A percentile compares a stretch with the other conserved stretches of the same genome.
phyloP scores from a whole-genome alignment of 2,329 filamentous ascomycete species.

The Beauveria medogensis region DNA sequence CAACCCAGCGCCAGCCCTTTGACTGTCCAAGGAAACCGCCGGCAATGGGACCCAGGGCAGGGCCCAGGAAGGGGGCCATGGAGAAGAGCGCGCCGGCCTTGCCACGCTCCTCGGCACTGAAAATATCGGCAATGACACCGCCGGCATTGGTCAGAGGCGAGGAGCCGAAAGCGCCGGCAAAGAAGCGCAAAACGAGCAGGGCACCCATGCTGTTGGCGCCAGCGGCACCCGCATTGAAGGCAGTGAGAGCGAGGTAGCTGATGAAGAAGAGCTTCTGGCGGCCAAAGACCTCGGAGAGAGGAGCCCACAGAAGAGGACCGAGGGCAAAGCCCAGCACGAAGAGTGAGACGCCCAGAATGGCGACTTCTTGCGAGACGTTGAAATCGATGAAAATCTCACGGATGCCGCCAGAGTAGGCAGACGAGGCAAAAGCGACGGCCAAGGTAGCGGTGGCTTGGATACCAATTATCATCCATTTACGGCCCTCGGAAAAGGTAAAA shows the following conservation, averaged over 20 bases:
- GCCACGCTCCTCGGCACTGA: constrained; percentile 44
- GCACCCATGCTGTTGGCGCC: constrained; percentile 49
- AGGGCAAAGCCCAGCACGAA: constrained; percentile 56
- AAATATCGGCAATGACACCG: constrained; percentile 58
- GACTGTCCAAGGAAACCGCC: constrained; percentile 55
- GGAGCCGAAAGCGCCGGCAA: constrained; percentile 55
- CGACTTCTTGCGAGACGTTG: constrained; percentile 39
- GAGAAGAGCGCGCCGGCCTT: constrained; percentile 52
- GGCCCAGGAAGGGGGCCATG: constrained; percentile 56
- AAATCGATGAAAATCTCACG: constrained; percentile 48
- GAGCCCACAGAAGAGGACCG: constrained; percentile 58
- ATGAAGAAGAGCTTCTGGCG: constrained; percentile 51
- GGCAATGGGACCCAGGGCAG: constrained; percentile 50
- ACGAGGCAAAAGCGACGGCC: constrained; percentile 61
- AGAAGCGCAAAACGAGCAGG: constrained; percentile 61
- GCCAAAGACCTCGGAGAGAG: constrained; percentile 56
- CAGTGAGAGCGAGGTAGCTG: constrained; percentile 49
- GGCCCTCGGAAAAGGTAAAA: constrained; percentile 44
- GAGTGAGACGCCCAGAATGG: constrained; percentile 54
- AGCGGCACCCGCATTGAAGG: constrained; percentile 53
- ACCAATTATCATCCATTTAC: constrained; percentile 60
- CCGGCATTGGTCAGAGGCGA: constrained; percentile 55
- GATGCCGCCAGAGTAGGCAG: constrained; percentile 55
- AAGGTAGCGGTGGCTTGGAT: constrained; percentile 59
- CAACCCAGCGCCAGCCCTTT: constrained; percentile 57